Conservation (phyloP, 1,284 basidiomycete genomes). For the Vanrija pseudolonga region DNA sequence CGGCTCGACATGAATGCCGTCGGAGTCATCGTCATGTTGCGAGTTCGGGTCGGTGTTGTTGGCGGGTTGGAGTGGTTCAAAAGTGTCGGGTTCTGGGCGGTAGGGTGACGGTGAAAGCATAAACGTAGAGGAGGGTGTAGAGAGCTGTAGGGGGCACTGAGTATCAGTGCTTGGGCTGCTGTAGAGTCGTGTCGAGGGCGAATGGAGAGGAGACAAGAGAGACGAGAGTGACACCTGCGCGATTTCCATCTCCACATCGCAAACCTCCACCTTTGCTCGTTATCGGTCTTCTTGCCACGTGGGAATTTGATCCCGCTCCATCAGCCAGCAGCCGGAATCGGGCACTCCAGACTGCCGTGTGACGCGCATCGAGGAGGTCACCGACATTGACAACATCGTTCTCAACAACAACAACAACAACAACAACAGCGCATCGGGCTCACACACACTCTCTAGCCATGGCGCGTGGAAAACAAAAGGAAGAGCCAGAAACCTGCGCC, state of each 20-base stretch:
- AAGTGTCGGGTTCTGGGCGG: neutral
- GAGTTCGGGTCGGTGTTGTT: neutral
- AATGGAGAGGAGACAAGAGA: neutral
- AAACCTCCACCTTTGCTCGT: too few relatives aligned
- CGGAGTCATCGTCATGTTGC: neutral
- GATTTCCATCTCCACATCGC: neutral
- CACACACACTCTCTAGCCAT: neutral
- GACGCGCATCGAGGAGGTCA: neutral
- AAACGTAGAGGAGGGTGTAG: neutral
- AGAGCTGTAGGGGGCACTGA: neutral
- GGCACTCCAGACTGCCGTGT: too few relatives aligned
- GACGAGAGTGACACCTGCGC: neutral
- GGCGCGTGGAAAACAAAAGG: constrained; percentile 1
- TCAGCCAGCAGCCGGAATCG: too few relatives aligned
- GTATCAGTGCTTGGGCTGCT: neutral
- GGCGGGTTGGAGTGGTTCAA: neutral
- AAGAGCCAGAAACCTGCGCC: constrained; percentile 22
- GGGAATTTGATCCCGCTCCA: too few relatives aligned
- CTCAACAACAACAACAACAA: neutral
- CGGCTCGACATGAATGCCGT: neutral
- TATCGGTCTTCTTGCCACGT: too few relatives aligned
- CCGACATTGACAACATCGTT: neutral
- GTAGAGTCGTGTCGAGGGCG: neutral
- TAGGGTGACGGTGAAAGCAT: constrained; percentile 6
- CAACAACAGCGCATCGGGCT: neutral